Conservation (phyloP, 768 basidiomycete species). For the Boletus huronensis region DNA sequence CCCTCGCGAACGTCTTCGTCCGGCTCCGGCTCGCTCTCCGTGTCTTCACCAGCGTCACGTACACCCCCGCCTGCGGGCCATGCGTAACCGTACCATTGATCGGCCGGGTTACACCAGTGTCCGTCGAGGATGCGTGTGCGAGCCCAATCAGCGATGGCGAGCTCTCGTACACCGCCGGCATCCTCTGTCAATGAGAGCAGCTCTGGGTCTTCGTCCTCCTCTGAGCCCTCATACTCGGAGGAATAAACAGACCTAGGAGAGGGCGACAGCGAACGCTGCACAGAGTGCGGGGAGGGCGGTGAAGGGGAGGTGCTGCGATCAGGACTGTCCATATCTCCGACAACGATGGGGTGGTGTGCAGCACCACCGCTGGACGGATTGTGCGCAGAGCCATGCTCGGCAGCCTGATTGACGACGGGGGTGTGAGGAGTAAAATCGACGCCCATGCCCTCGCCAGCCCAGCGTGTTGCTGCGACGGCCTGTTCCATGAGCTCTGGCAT, state of each 20-base stretch:
- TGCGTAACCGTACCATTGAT: slow-evolving; percentile 56
- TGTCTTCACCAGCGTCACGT: slow-evolving; percentile 24
- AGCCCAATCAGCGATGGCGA: slow-evolving; percentile 72
- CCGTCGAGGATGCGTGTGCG: slow-evolving; percentile 70
- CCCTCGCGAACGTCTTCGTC: slow-evolving; percentile 21
- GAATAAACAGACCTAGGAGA: slow-evolving; percentile 30
- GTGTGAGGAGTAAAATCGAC: slow-evolving; percentile 28
- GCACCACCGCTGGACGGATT: slow-evolving; percentile 3
- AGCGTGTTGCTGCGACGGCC: slow-evolving; percentile 58
- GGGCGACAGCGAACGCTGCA: slow-evolving; percentile 30
- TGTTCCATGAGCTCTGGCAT: slow-evolving; percentile 64
- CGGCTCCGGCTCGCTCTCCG: slow-evolving; percentile 28
- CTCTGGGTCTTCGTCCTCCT: slow-evolving; percentile 45
- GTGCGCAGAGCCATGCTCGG: slow-evolving; percentile 10
- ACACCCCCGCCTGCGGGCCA: slow-evolving; percentile 37
- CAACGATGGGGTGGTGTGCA: slow-evolving; percentile 1
- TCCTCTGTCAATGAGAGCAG: slow-evolving; percentile 45
- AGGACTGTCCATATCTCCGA: slow-evolving; percentile 15
- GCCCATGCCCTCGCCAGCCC: slow-evolving; percentile 36
- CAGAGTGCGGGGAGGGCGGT: slow-evolving; percentile 24
- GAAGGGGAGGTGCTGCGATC: slow-evolving; percentile 25
- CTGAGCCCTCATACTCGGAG: slow-evolving; percentile 34
- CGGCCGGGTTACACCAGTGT: slow-evolving; percentile 71
- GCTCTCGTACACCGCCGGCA: slow-evolving; percentile 41
- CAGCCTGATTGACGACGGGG: slow-evolving; percentile 7